phyloP scores from a whole-genome alignment of 164 flowering plant genomes.

The Sedum album region DNA sequence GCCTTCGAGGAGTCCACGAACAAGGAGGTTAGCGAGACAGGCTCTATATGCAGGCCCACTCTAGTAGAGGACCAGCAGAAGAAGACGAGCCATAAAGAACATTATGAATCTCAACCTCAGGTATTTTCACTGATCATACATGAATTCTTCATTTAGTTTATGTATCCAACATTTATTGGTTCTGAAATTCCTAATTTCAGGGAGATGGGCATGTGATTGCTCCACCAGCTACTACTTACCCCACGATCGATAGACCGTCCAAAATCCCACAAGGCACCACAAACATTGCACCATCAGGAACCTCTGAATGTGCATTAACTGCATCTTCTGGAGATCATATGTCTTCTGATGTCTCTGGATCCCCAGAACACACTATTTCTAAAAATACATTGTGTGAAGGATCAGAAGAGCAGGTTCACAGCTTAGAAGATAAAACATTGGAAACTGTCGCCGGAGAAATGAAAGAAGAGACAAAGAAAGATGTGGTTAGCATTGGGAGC shows the following conservation, averaged over 20 bases:
- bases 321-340: background rate
- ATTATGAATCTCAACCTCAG: constrained; percentile 32
- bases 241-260: constrained; percentile 14
- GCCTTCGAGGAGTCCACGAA: constrained; percentile 10
- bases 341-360: constrained; percentile 19
- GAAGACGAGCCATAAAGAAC: constrained; percentile 25
- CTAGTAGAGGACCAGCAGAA: constrained; percentile 46
- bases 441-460: background rate
- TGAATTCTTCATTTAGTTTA: background rate
- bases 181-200: constrained; percentile 14
- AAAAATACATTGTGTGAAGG: constrained; percentile 16
- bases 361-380: constrained; percentile 12
- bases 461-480: background rate
- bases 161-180: background rate
- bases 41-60: constrained; percentile 36
- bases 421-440: constrained; percentile 10
- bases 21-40: constrained; percentile 27
- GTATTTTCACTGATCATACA: constrained; percentile 24
- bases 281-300: constrained; percentile 10
- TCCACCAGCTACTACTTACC: constrained; percentile 9
- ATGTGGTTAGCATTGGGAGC: background rate
- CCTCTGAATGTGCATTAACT: constrained; percentile 13
- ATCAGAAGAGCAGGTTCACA: constrained; percentile 11
- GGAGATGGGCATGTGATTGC: constrained; percentile 24
- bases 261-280: constrained; percentile 19